Base-by-base conservation (phyloP, 1,139 yeast species). In the Yamadazyma kanchanaburiensis region DNA sequence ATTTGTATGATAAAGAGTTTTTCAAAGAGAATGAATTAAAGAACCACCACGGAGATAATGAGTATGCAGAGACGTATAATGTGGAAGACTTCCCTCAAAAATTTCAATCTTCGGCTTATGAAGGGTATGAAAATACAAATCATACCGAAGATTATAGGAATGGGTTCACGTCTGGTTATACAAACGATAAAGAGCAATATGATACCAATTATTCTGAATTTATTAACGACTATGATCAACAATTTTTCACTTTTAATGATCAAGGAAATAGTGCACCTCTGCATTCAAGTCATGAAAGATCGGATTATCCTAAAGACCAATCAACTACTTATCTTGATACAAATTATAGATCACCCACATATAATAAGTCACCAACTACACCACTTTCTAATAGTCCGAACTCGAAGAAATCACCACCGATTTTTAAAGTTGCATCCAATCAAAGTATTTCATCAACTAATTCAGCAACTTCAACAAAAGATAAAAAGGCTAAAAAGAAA, bases 361-460 rank as follows among this genome's bases (percentile, higher is more conserved):
- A n/a, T n/a, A n/a, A n/a, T n/a, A 27, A 19, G 14, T 31, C 38
- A 6, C 38, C 38, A 3, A 16, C 15, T 9, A 28, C 38, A 4
- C 28, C 30, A 3, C 13, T 27, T 6, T 35, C 38, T 14, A 25
- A 25, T 18, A 32, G 38, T 17, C 32, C 35, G 5, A 27, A 25
- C 10, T 27, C 31, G 3, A 26, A 23, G 12, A 32, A 35, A 2
- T 18, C 20, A 10, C 40, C 40, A 3, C 29, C 31, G 3, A 14
- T 50, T 15, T 44, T 46, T 19, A 34, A 53, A 23, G 39, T 52
- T 2, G 39, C 30, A 23, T 58, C 65, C 5, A 49, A 46, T 26
- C 61, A 55, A 18, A 56, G 63, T 33, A 30, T 28, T 3, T 38
- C 46, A 4, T 40, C 46, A 4, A 28, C 34, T n/a, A 34, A 32